phyloP scores from a whole-genome alignment of 768 basidiomycete species.

The Gautieria morchelliformis region DNA sequence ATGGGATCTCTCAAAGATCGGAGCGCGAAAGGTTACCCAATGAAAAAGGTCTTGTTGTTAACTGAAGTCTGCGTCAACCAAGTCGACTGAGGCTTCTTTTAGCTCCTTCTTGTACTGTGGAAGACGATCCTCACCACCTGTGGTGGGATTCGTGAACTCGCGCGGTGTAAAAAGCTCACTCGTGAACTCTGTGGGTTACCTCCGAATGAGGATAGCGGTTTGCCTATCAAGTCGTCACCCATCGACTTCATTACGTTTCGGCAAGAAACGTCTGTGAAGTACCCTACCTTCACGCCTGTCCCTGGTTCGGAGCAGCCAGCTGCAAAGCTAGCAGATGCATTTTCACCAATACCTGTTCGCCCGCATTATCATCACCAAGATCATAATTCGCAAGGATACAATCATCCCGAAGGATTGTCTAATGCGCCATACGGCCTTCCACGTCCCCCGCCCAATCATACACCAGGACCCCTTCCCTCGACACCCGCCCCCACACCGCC shows the following conservation, averaged over 20 bases:
- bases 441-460: conserved; percentile 8
- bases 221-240: conserved; percentile 81
- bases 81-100: background rate
- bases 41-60: conserved; percentile 74
- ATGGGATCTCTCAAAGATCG: conserved; percentile 89
- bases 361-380: conserved; percentile 91
- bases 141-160: conserved; percentile 83
- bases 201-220: conserved; percentile 33
- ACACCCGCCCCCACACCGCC: conserved; percentile 91
- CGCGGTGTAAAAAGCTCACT: conserved; percentile 72
- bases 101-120: conserved; percentile 93
- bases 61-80: background rate
- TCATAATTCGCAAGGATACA: conserved; percentile 31
- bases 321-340: conserved; percentile 75
- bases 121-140: conserved; percentile 87
- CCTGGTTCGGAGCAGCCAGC: conserved; percentile 29
- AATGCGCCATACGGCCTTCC: background rate
- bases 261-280: conserved; percentile 88
- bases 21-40: conserved; percentile 90
- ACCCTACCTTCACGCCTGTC: conserved; percentile 82
- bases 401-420: background rate
- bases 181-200: conserved; percentile 79
- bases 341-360: conserved; percentile 86
- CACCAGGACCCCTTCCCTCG: conserved; percentile 31
- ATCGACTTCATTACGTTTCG: conserved; percentile 85